Conservation (phyloP, 1,284 basidiomycete genomes). For the Irpex sp. region DNA sequence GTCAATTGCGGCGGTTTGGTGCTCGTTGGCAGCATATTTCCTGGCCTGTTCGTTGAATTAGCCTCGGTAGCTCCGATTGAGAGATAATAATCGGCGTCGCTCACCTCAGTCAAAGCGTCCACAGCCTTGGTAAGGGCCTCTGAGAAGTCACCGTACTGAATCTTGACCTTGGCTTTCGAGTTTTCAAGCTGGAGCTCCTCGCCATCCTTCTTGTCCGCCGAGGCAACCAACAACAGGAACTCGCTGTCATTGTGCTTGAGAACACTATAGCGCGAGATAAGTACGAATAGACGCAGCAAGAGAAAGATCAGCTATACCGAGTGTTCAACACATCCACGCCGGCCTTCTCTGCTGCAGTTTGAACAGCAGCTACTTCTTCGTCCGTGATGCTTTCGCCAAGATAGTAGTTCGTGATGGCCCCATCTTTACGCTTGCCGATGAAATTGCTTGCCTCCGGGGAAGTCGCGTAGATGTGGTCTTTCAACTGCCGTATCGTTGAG, state of each 20-base stretch:
- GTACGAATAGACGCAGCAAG: not conserved
- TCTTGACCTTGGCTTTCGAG: conserved; percentile 47
- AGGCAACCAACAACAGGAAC: conserved; percentile 74
- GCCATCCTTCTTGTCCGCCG: conserved; percentile 40
- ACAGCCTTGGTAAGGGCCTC: conserved; percentile 50
- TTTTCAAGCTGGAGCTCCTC: conserved; percentile 45
- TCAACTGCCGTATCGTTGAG: conserved; percentile 35
- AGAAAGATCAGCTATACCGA: conserved; percentile 41
- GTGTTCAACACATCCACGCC: conserved; percentile 77
- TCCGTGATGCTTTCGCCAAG: conserved; percentile 65
- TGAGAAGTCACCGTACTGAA: conserved; percentile 73
- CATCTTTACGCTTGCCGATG: conserved; percentile 74
- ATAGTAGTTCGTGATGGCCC: conserved; percentile 83
- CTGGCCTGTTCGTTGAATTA: conserved; percentile 45
- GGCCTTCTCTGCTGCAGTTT: conserved; percentile 68
- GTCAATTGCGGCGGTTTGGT: conserved; percentile 72
- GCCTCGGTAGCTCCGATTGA: not conserved
- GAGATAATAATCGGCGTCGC: not conserved
- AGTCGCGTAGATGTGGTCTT: conserved; percentile 67
- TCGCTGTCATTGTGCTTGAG: conserved; percentile 56
- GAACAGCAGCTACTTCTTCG: conserved; percentile 71
- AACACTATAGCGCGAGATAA: conserved; percentile 40
- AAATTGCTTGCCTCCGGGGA: conserved; percentile 62
- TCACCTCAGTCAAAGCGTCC: conserved; percentile 58
- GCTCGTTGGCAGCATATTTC: conserved; percentile 68